Percentiles rank a stretch among this genome's conserved stretches.
Evolutionary conservation across 345 rosid species (phyloP).

Genomic region (Triadica sebifera): DNA sequence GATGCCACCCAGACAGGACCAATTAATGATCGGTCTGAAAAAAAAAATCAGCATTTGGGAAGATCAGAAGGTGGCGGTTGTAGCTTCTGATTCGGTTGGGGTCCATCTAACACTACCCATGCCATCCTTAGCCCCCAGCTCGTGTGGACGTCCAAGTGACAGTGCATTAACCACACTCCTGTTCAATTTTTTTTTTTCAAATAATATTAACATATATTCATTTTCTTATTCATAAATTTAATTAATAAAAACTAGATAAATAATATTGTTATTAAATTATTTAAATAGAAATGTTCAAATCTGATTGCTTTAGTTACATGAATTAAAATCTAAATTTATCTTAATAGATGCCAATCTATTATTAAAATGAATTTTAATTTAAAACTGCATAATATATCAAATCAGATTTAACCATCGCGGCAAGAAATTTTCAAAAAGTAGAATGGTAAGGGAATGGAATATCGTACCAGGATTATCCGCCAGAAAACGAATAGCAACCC

Average conservation of each 20-base stretch:
- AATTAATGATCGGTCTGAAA: background rate
- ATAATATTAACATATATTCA: background rate
- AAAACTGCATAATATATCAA: too few relatives aligned
- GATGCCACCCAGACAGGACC: background rate
- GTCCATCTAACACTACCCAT: constrained; percentile 26
- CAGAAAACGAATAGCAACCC: constrained; percentile 28
- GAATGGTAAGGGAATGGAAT: too few relatives aligned
- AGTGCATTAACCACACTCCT: constrained; percentile 34
- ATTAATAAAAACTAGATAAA: too few relatives aligned
- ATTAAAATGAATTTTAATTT: too few relatives aligned
- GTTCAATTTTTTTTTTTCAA: background rate
- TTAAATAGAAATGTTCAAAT: too few relatives aligned
- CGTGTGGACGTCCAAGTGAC: constrained; percentile 30
- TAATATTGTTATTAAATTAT: too few relatives aligned
- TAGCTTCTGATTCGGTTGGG: constrained; percentile 25
- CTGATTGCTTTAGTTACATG: too few relatives aligned
- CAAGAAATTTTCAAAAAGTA: too few relatives aligned
- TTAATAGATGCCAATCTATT: too few relatives aligned
- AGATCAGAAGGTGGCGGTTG: constrained; percentile 31
- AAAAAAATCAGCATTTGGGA: constrained; percentile 21
- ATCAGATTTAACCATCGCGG: too few relatives aligned
- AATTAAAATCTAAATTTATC: too few relatives aligned
- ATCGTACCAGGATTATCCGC: constrained; percentile 29
- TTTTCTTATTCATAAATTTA: too few relatives aligned
- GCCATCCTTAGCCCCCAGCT: constrained; percentile 34